phyloP scores from a whole-genome alignment of 2,329 filamentous ascomycete species.

The Xylariaceae sp. region DNA sequence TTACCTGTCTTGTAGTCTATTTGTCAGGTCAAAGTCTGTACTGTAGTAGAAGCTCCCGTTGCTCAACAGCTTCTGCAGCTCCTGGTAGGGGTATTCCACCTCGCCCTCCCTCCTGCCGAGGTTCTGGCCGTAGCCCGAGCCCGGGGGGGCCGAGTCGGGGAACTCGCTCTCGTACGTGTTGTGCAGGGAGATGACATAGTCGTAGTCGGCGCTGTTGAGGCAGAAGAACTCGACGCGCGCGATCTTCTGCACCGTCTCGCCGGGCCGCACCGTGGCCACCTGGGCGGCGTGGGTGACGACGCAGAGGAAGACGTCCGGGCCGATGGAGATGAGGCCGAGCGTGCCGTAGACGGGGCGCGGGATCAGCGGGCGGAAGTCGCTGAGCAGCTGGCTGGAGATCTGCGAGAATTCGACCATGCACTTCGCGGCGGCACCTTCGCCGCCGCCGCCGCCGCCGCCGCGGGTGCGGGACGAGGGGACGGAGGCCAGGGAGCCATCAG shows the following conservation, averaged over 20 bases:
- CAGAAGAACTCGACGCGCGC: conserved; percentile 87
- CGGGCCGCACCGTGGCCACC: conserved; percentile 75
- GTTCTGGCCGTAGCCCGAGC: conserved; percentile 39
- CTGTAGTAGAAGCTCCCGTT: conserved; percentile 98
- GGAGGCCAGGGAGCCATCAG: conserved; percentile 52
- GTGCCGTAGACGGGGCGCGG: conserved; percentile 75
- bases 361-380: conserved; percentile 69
- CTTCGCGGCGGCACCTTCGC: conserved; percentile 42
- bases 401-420: conserved; percentile 86
- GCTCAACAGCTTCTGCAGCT: conserved; percentile 83
- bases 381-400: conserved; percentile 56
- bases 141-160: conserved; percentile 36
- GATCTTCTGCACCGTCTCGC: conserved; percentile 85
- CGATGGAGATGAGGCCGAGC: conserved; percentile 76
- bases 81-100: conserved; percentile 81
- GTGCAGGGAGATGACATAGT: conserved; percentile 55
- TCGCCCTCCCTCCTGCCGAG: conserved; percentile 60
- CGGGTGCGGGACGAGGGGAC: conserved; percentile 39
- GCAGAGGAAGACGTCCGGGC: conserved; percentile 81
- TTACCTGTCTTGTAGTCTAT: conserved; percentile 80
- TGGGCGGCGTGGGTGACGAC: conserved; percentile 74
- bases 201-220: conserved; percentile 78
- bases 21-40: conserved; percentile 94
- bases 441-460: conserved; percentile 30
- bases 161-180: conserved; percentile 44